A percentile compares a stretch with the other conserved stretches of the same genome.
Conservation (phyloP, 2,329 filamentous ascomycete genomes). For the Emericellopsis atlantica region DNA sequence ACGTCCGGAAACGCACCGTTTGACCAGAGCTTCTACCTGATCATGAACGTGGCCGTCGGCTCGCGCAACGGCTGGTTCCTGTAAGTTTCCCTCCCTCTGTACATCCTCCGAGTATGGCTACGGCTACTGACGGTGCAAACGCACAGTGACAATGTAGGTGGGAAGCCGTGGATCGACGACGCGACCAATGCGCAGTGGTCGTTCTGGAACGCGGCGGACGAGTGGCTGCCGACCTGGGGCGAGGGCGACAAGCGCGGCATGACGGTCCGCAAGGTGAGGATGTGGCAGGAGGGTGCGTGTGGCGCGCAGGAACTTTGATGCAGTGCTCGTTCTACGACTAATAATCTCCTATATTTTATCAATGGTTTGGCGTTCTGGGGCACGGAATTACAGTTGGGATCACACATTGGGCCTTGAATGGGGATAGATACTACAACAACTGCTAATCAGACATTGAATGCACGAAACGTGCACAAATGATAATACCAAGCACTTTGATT, state of each 20-base stretch:
- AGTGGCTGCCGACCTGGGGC: constrained; percentile 36
- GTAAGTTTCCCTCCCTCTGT: constrained; percentile 12
- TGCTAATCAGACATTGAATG: no score
- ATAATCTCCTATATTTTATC: no score
- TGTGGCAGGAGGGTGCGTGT: constrained; percentile 22
- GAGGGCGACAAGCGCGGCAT: constrained; percentile 26
- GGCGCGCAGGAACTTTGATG: neutral
- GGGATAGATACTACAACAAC: no score
- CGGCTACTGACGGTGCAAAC: neutral
- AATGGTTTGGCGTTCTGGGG: no score
- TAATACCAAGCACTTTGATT: no score
- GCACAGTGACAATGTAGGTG: constrained; percentile 23
- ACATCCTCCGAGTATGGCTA: neutral
- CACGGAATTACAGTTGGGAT: no score
- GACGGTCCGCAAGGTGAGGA: constrained; percentile 31
- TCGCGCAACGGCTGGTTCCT: constrained; percentile 33
- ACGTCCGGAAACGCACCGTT: constrained; percentile 31
- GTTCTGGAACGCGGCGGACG: constrained; percentile 25
- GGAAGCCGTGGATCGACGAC: constrained; percentile 33
- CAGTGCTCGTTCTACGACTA: no score
- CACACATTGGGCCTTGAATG: no score
- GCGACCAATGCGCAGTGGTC: constrained; percentile 22
- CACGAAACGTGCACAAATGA: no score
- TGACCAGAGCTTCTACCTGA: constrained; percentile 36
- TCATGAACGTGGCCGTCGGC: constrained; percentile 38